Percentiles rank a stretch among this genome's conserved stretches.
Conservation (phyloP, 1,284 basidiomycete genomes). For the Irpex sp. region DNA sequence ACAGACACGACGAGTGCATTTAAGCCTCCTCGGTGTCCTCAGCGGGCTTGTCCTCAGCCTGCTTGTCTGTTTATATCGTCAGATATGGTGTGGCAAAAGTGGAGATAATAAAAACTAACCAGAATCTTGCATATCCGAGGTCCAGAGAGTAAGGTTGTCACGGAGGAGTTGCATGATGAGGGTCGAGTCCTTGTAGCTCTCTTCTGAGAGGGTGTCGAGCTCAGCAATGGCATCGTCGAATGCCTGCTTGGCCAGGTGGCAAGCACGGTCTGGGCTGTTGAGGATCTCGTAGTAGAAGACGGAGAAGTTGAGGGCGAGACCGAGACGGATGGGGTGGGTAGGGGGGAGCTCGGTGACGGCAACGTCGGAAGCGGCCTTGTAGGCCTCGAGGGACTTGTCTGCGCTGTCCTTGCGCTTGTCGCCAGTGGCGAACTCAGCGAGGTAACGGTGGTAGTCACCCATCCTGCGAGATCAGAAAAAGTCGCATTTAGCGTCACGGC, state of each 20-base stretch:
- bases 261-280: conserved; percentile 99
- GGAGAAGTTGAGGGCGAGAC: conserved; percentile 99
- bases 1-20: conserved; percentile 19
- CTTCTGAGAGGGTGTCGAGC: conserved; percentile 99
- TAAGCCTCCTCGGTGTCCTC: conserved; percentile 41
- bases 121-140: conserved; percentile 94
- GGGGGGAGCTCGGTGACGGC: conserved; percentile 98
- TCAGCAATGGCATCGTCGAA: conserved; percentile 99
- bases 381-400: conserved; percentile 98
- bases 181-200: conserved; percentile 99
- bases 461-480: conserved; percentile 69
- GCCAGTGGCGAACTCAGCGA: conserved; percentile 98
- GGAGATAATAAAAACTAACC: conserved; percentile 53
- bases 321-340: conserved; percentile 99
- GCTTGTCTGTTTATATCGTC: conserved; percentile 56
- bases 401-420: conserved; percentile 99
- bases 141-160: conserved; percentile 99
- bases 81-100: not conserved
- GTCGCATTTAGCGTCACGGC: conserved; percentile 13
- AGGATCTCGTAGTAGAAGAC: conserved; percentile 99
- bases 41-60: conserved; percentile 75
- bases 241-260: conserved; percentile 99
- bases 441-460: conserved; percentile 99
- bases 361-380: conserved; percentile 99
- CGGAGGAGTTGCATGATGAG: conserved; percentile 99